These are phyloP conservation scores for Setaria italica DNA, from an alignment of 202 grass and related monocot genomes.

Conservation along the genomic window DNA sequence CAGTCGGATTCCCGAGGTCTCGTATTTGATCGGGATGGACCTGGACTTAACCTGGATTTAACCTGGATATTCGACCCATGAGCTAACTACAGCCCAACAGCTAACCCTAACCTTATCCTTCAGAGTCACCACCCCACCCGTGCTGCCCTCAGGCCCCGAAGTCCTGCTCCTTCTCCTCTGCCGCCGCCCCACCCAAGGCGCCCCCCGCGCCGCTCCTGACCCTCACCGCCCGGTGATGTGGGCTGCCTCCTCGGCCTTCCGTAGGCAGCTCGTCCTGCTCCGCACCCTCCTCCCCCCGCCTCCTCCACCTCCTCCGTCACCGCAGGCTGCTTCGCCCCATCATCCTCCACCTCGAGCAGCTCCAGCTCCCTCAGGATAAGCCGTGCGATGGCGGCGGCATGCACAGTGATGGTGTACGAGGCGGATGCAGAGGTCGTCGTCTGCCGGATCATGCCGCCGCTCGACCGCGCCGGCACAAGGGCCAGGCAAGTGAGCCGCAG, in stretches of 20 bases:
- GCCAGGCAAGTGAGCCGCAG: conserved; percentile 68
- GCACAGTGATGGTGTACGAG: conserved; percentile 50
- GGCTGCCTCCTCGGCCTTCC: conserved; percentile 59
- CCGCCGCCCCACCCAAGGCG: too few species aligned
- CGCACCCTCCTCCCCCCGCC: conserved; percentile 44
- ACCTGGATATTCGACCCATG: too few species aligned
- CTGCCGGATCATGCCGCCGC: conserved; percentile 72
- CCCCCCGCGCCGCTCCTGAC: too few species aligned
- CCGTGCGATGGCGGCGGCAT: conserved; percentile 41
- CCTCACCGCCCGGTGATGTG: conserved; percentile 19
- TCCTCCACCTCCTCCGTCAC: neutral
- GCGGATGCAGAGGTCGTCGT: conserved; percentile 75
- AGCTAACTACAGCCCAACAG: too few species aligned
- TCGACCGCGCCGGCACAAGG: conserved; percentile 74
- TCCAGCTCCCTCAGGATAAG: neutral
- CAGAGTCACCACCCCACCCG: too few species aligned
- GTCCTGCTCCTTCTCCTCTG: too few species aligned
- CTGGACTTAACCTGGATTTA: too few species aligned
- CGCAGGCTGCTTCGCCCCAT: neutral
- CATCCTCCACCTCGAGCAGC: neutral
- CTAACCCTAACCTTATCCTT: too few species aligned
- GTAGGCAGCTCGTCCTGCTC: conserved; percentile 75
- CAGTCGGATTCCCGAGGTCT: too few species aligned
- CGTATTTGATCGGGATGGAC: too few species aligned
- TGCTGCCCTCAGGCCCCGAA: too few species aligned